Conservation (phyloP, 2,329 filamentous ascomycete species). For the Aspergillus sp. region DNA sequence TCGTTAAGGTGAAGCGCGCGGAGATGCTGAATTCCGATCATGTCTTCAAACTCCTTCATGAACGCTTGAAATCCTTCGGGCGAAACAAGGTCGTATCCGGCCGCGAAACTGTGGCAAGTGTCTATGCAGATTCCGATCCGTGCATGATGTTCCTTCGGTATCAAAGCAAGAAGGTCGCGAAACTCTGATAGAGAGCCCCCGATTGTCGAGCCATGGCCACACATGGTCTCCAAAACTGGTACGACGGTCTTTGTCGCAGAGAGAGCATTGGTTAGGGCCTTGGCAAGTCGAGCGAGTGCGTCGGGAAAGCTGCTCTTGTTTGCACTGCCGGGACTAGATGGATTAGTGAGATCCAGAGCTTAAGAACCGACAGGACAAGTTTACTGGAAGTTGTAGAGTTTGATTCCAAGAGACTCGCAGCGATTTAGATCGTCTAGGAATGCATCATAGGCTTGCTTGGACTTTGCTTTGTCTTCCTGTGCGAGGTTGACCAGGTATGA, state of each 20-base stretch:
- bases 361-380: slow-evolving; percentile 11
- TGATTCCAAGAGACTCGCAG: slow-evolving; percentile 84
- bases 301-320: slow-evolving; percentile 68
- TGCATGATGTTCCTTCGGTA: slow-evolving; percentile 72
- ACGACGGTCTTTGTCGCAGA: slow-evolving; percentile 74
- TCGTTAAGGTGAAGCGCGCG: slow-evolving; percentile 92
- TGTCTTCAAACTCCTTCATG: slow-evolving; percentile 73
- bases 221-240: slow-evolving; percentile 95
- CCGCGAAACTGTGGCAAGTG: slow-evolving; percentile 94
- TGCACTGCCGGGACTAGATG: slow-evolving; percentile 71
- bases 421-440: slow-evolving; percentile 88
- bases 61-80: slow-evolving; percentile 74
- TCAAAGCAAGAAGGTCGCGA: slow-evolving; percentile 76
- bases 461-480: slow-evolving; percentile 77
- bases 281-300: slow-evolving; percentile 78
- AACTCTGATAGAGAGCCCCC: slow-evolving; percentile 86
- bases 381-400: slow-evolving; percentile 93
- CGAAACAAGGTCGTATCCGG: slow-evolving; percentile 84
- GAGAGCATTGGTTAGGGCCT: slow-evolving; percentile 81
- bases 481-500: slow-evolving; percentile 97
- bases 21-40: slow-evolving; percentile 79
- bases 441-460: slow-evolving; percentile 79
- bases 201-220: slow-evolving; percentile 83
- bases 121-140: slow-evolving; percentile 94
- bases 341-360: neutral